Percentiles rank a stretch among this genome's conserved stretches.
phyloP scores from a whole-genome alignment of 441 rosid species.

The Biscutella laevigata region DNA sequence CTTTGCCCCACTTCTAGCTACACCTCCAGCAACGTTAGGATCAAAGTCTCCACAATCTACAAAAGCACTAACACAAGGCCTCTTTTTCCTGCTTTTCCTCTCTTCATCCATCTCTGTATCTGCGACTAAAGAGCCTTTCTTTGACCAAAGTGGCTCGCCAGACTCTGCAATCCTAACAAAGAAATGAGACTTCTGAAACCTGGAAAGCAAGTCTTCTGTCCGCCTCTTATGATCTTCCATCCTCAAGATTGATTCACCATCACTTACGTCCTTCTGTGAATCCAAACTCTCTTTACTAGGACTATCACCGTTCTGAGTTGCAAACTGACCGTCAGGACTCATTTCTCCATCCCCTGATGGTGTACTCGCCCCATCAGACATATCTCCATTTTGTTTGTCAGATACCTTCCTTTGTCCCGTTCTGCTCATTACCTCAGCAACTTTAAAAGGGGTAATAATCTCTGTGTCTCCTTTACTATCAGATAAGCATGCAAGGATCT shows the following conservation, averaged over 20 bases:
- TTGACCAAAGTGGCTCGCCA: constrained; percentile 82
- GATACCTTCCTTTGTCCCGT: constrained; percentile 48
- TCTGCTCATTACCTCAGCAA: constrained; percentile 94
- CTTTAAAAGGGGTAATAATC: constrained; percentile 88
- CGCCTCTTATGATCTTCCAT: constrained; percentile 79
- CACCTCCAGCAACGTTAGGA: constrained; percentile 79
- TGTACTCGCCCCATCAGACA: constrained; percentile 30
- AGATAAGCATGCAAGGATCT: constrained; percentile 78
- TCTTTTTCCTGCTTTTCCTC: constrained; percentile 25
- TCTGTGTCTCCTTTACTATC: constrained; percentile 66
- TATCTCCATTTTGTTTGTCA: constrained; percentile 43
- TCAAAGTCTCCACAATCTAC: constrained; percentile 77
- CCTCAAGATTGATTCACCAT: constrained; percentile 75
- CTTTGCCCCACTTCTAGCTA: constrained; percentile 62
- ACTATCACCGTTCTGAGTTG: constrained; percentile 44
- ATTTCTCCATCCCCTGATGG: constrained; percentile 37
- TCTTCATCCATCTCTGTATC: constrained; percentile 30
- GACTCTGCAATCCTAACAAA: constrained; percentile 88
- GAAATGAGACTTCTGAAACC: constrained; percentile 84
- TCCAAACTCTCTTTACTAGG: constrained; percentile 41
- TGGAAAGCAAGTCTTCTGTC: constrained; percentile 63
- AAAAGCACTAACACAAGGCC: constrained; percentile 42
- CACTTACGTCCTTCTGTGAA: constrained; percentile 46
- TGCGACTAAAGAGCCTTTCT: constrained; percentile 37
- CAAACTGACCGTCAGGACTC: constrained; percentile 32